phyloP scores from a whole-genome alignment of 495 filamentous ascomycete genomes.

The Daldinia caldariorum region DNA sequence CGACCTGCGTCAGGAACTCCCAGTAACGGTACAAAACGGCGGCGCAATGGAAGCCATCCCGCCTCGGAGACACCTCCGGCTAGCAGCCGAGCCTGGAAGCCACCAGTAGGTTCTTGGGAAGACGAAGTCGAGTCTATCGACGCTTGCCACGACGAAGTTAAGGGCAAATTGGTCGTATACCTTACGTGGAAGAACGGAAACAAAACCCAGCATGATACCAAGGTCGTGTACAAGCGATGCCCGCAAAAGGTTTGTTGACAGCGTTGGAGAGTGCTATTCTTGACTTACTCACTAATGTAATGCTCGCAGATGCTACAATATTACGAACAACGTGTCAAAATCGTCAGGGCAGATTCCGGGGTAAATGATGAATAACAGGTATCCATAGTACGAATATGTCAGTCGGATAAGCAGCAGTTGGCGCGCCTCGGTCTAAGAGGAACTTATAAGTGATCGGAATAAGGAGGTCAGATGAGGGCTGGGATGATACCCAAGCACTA shows the following conservation, averaged over 20 bases:
- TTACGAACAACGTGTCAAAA: conserved; percentile 67
- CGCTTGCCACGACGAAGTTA: conserved; percentile 64
- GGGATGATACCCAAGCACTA: background rate
- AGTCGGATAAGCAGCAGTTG: background rate
- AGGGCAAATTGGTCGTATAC: conserved; percentile 59
- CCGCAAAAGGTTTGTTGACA: conserved; percentile 64
- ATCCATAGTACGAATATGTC: background rate
- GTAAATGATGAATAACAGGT: conserved; percentile 29
- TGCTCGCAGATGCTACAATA: conserved; percentile 65
- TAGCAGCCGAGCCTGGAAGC: conserved; percentile 58
- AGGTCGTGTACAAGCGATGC: conserved; percentile 65
- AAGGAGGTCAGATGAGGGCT: background rate
- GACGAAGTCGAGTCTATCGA: conserved; percentile 64
- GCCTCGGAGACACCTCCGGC: conserved; percentile 50
- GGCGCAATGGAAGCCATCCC: conserved; percentile 52
- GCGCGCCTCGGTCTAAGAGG: background rate
- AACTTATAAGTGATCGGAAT: background rate
- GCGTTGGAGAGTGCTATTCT: background rate
- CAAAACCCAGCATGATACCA: conserved; percentile 68
- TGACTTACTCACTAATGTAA: conserved; percentile 13
- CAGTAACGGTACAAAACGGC: conserved; percentile 48
- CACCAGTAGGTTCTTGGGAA: conserved; percentile 67
- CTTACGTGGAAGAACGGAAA: conserved; percentile 66
- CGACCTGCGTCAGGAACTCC: conserved; percentile 49
- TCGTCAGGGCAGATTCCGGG: conserved; percentile 45